A percentile compares a stretch with the other conserved stretches of the same genome.
Evolutionary conservation across 225 moss, liverwort and hornwort genomes (phyloP).

Genomic region (Marchantia paleacea): DNA sequence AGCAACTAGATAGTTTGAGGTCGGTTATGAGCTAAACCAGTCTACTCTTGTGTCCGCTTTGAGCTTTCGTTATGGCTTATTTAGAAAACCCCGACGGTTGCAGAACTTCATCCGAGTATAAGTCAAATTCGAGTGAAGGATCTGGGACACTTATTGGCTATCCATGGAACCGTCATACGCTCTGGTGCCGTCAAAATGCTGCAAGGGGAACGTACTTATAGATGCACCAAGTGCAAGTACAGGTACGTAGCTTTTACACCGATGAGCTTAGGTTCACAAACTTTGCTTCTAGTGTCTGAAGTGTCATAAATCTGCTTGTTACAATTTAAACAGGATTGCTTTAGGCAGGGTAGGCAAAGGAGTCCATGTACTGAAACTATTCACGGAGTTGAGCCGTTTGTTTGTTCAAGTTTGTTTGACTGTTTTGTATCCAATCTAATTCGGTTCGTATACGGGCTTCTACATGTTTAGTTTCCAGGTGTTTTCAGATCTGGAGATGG

Average conservation of each 20-base stretch:
- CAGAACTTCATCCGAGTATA: slow-evolving; percentile 85
- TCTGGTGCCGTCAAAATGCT: slow-evolving; percentile 91
- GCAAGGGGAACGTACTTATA: slow-evolving; percentile 70
- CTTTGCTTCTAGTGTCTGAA: neutral
- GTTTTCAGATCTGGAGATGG: slow-evolving; percentile 68
- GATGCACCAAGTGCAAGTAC: slow-evolving; percentile 87
- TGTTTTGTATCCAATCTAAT: neutral
- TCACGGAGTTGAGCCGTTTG: neutral
- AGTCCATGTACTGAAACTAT: neutral
- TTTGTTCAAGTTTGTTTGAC: neutral
- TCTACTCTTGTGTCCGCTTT: no score
- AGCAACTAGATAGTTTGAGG: no score
- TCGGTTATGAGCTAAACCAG: no score
- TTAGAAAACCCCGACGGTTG: slow-evolving; percentile 10
- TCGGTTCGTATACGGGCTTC: neutral
- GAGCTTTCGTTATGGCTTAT: no score
- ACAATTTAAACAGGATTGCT: neutral
- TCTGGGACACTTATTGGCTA: slow-evolving; percentile 69
- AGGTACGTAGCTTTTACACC: slow-evolving; percentile 37
- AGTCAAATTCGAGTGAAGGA: slow-evolving; percentile 77
- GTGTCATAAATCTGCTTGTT: neutral
- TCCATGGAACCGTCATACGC: slow-evolving; percentile 88
- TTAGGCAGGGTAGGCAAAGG: neutral
- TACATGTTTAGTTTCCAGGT: slow-evolving; percentile 58
- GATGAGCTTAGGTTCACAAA: neutral